A percentile compares a stretch with the other conserved stretches of the same genome.
These are phyloP conservation scores for Alternaria alternata DNA, from an alignment of 2,329 filamentous ascomycete species.

Conservation along the genomic window DNA sequence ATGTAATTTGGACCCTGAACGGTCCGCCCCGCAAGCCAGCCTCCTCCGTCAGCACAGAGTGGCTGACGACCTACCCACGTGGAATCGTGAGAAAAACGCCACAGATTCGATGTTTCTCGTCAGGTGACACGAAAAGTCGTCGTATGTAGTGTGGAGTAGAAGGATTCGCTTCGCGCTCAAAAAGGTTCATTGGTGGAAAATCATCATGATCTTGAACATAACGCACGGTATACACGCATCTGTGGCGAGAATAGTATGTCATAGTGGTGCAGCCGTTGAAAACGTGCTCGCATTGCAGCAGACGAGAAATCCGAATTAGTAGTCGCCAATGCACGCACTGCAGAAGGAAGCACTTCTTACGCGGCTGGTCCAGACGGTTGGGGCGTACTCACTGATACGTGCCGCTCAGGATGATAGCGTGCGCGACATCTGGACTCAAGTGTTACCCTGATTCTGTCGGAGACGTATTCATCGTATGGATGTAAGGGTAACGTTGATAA, in stretches of 20 bases:
- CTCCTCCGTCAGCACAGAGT: too few relatives aligned
- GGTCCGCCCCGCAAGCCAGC: background rate
- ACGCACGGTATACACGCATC: background rate
- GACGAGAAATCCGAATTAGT: background rate
- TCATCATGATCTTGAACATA: background rate
- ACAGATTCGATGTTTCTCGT: background rate
- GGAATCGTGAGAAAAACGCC: background rate
- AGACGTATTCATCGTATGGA: background rate
- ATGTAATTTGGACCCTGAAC: background rate
- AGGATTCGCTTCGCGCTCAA: background rate
- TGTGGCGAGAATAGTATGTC: accelerated
- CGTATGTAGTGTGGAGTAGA: accelerated
- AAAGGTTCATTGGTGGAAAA: background rate
- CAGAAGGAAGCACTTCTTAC: background rate
- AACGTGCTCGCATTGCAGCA: background rate
- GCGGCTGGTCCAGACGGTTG: background rate
- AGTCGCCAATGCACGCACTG: background rate
- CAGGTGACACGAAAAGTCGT: background rate
- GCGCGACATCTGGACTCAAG: background rate
- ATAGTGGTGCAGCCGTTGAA: background rate
- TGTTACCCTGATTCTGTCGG: background rate
- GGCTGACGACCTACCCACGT: background rate
- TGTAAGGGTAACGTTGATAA: background rate
- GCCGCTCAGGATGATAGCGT: background rate
- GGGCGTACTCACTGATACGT: background rate